Evolutionary conservation across 1,284 basidiomycete species (phyloP).

Genomic region (Malassezia obtusa): DNA sequence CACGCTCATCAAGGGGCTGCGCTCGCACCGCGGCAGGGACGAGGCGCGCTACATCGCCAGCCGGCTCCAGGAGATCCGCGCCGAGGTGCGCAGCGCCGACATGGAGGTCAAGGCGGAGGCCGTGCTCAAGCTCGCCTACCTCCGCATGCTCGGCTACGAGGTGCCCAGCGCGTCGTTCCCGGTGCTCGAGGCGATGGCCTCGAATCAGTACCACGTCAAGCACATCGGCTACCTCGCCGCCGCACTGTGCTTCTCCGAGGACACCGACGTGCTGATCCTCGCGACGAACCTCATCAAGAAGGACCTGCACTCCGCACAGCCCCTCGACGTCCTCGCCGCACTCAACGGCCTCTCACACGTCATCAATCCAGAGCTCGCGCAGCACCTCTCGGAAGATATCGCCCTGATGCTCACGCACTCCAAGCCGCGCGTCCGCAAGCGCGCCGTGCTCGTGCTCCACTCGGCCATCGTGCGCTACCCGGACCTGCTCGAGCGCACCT

Average conservation of each 20-base stretch:
- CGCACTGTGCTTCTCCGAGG: slow-evolving; percentile 77
- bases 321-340: slow-evolving; percentile 66
- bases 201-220: slow-evolving; percentile 79
- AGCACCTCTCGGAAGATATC: slow-evolving; percentile 77
- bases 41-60: slow-evolving; percentile 50
- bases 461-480: slow-evolving; percentile 35
- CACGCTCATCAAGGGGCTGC: slow-evolving; percentile 45
- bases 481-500: slow-evolving; percentile 28
- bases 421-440: slow-evolving; percentile 69
- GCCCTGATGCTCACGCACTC: slow-evolving; percentile 84
- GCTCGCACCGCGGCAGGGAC: slow-evolving; percentile 48
- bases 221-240: slow-evolving; percentile 92
- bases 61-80: slow-evolving; percentile 62
- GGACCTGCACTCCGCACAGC: slow-evolving; percentile 69
- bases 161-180: slow-evolving; percentile 54
- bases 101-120: slow-evolving; percentile 94
- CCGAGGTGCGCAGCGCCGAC: slow-evolving; percentile 83
- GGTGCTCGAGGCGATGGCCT: slow-evolving; percentile 96
- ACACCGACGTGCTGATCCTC: slow-evolving; percentile 93
- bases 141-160: slow-evolving; percentile 74
- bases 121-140: slow-evolving; percentile 88
- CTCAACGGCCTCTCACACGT: slow-evolving; percentile 81
- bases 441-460: slow-evolving; percentile 72
- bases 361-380: slow-evolving; percentile 73
- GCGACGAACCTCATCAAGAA: slow-evolving; percentile 97